Evolutionary conservation across 2,329 filamentous ascomycete genomes (phyloP), one percentile per base, ranked within the genome.

Genomic region (Thielaviopsis musarum): DNA sequence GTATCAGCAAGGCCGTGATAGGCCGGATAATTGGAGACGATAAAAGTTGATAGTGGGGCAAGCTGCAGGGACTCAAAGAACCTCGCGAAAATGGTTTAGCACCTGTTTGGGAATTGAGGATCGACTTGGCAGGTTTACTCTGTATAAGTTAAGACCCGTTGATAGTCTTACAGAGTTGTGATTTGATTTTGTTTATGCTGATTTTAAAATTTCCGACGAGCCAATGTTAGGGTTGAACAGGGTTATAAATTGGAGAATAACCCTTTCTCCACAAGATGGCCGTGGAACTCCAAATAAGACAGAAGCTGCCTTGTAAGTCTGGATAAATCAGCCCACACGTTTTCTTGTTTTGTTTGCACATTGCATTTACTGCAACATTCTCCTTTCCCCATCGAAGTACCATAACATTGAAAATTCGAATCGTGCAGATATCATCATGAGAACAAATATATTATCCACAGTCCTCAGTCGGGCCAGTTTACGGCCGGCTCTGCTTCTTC

Each of bases 21-120:
- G 54, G 54, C 49, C 19, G 51, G 45, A 53, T 30, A 22, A 10
- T 26, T 55, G 49, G 54, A 59, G 21, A 15, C 21, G 34, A 52
- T 59, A 41, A 54, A 59, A 59, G 54, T 57, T 24, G 58, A 59
- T 62, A 57, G 60, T 62, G 60, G 60, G 60, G 60, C 57, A 49
- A 30, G 45, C 52, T 59, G 26, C 54, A 59, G 57, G 57, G 51
- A 57, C 49, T 57, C 57, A 45, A 61, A 54, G 24, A 19, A 28
- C 60, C 60, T 57, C 56, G 60, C 56, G 56, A 45, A 30, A 34
- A 34, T 49, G 10, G 52, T 52, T 56, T 53, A 21, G 15, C 22
- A 28, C 26, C 19, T 26, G 10, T 28, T 28, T 54, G 52, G 52
- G 52, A 54, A 54, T 54, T 54, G 52, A 22, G 30, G 24, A 28